phyloP scores from a whole-genome alignment of 1,139 yeast genomes.

The Arxiozyma slooffiae region DNA sequence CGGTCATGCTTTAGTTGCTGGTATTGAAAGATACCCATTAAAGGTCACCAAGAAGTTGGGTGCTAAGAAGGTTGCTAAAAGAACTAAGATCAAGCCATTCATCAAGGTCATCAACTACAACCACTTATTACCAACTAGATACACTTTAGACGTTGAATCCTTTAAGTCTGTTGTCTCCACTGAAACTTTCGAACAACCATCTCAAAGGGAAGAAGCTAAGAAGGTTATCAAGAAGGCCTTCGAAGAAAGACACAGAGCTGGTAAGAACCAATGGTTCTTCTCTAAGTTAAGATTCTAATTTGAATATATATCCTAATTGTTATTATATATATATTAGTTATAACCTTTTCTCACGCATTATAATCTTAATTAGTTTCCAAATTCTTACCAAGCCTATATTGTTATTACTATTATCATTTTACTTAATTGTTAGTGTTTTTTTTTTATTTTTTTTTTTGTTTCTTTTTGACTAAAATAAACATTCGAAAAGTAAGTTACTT shows the following conservation, averaged over 20 bases:
- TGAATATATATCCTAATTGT: conserved; percentile 1
- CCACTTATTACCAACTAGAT: conserved; percentile 99
- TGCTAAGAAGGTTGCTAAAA: conserved; percentile 93
- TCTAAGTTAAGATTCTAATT: conserved; percentile 92
- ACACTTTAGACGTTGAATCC: conserved; percentile 93
- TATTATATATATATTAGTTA: conserved; percentile 1
- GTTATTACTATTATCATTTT: too few relatives aligned
- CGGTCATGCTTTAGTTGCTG: conserved; percentile 99
- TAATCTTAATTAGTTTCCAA: conserved; percentile 1
- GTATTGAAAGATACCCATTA: conserved; percentile 98
- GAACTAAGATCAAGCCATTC: conserved; percentile 98
- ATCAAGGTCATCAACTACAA: conserved; percentile 99
- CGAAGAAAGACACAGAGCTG: conserved; percentile 99
- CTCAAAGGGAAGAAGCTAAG: conserved; percentile 98
- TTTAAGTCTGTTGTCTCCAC: conserved; percentile 86
- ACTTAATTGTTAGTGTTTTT: too few relatives aligned
- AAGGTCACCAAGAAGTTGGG: conserved; percentile 94
- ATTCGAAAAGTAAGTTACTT: too few relatives aligned
- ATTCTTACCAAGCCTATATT: neutral
- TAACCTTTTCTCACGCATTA: conserved; percentile 1
- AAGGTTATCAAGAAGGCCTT: conserved; percentile 98
- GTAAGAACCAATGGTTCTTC: conserved; percentile 99
- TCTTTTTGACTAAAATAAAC: too few relatives aligned
- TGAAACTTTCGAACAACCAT: conserved; percentile 94
- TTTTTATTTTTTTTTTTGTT: too few relatives aligned